Evolutionary conservation across 2,329 filamentous ascomycete genomes (phyloP).

Genomic region (Lasiodiplodia citricola): DNA sequence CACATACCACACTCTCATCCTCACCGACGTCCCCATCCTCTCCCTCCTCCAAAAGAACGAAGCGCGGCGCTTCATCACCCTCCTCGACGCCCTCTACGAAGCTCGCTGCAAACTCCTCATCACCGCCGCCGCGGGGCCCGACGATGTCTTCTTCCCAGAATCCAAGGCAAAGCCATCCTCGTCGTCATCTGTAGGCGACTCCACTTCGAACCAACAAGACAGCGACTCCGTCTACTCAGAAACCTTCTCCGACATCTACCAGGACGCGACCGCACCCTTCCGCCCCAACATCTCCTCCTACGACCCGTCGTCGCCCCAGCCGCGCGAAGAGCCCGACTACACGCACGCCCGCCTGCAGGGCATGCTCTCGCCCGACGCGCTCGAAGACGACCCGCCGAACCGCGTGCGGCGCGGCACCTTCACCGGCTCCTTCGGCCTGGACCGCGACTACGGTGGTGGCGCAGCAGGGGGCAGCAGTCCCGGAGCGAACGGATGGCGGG

Average conservation of each 20-base stretch:
- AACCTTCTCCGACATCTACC: constrained; percentile 75
- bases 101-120: constrained; percentile 78
- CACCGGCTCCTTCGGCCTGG: constrained; percentile 36
- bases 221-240: constrained; percentile 66
- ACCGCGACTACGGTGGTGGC: constrained; percentile 30
- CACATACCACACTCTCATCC: constrained; percentile 77
- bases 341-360: constrained; percentile 43
- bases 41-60: constrained; percentile 76
- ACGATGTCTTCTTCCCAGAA: constrained; percentile 80
- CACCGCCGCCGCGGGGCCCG: constrained; percentile 69
- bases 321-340: constrained; percentile 33
- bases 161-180: constrained; percentile 29
- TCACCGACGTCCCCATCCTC: constrained; percentile 72
- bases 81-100: constrained; percentile 82
- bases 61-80: constrained; percentile 77
- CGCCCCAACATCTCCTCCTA: constrained; percentile 78
- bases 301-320: constrained; percentile 37
- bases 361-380: constrained; percentile 49
- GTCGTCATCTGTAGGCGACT: background rate
- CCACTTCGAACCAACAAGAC: constrained; percentile 27
- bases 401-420: constrained; percentile 36
- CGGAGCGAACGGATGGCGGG: background rate
- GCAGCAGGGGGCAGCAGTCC: background rate
- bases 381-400: constrained; percentile 58
- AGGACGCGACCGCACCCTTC: constrained; percentile 78